Percentiles rank a stretch among this genome's conserved stretches.
Conservation (phyloP, 495 filamentous ascomycete species). For the Trichoderma virens region DNA sequence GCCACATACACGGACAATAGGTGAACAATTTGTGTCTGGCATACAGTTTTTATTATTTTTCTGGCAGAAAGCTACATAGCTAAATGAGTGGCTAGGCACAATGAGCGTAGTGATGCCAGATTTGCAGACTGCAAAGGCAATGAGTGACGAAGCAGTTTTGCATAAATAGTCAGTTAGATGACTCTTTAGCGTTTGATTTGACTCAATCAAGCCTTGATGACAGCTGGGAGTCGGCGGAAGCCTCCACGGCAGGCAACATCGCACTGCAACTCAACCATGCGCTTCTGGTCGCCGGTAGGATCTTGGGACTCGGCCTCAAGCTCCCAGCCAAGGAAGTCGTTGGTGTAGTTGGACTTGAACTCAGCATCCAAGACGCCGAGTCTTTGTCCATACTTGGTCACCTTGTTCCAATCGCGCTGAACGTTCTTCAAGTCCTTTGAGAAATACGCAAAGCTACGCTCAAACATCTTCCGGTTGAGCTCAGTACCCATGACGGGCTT, state of each 20-base stretch:
- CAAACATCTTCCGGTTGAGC: conserved; percentile 65
- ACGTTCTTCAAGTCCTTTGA: conserved; percentile 65
- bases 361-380: conserved; percentile 48
- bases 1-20: not conserved
- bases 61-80: not conserved
- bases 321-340: conserved; percentile 53
- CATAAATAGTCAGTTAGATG: not conserved
- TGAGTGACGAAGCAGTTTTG: not conserved
- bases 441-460: conserved; percentile 64
- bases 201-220: not conserved
- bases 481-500: conserved; percentile 58
- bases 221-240: conserved; percentile 29
- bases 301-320: conserved; percentile 52
- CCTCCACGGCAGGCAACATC: conserved; percentile 45
- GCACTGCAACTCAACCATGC: conserved; percentile 53
- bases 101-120: not conserved
- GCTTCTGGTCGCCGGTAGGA: conserved; percentile 59
- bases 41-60: not conserved
- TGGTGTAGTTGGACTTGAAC: conserved; percentile 63
- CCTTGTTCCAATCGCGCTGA: conserved; percentile 59
- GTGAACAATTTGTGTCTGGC: not conserved
- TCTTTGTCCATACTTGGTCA: conserved; percentile 60
- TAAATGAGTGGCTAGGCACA: not conserved
- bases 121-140: not conserved
- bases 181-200: not conserved